Evolutionary conservation across 2,329 filamentous ascomycete genomes (phyloP).

Genomic region (Helminthosporium solani): DNA sequence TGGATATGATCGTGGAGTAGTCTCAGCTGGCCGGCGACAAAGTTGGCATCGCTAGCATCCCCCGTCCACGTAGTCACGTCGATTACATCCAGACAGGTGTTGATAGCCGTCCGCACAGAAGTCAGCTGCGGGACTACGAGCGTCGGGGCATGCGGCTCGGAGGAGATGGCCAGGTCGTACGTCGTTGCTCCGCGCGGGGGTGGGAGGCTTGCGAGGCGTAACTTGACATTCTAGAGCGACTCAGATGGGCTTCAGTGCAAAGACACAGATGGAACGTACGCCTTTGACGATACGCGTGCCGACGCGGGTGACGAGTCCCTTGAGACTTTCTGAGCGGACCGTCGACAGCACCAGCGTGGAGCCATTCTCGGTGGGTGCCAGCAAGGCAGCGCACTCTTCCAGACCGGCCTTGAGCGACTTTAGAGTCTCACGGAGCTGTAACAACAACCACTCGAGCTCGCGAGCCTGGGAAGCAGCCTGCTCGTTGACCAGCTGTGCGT

Average conservation of each 20-base stretch:
- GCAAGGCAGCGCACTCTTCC: slow-evolving; percentile 82
- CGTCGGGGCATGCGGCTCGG: slow-evolving; percentile 55
- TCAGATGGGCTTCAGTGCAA: slow-evolving; percentile 2
- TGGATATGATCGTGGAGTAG: slow-evolving; percentile 61
- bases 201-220: slow-evolving; percentile 70
- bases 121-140: slow-evolving; percentile 69
- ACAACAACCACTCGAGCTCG: slow-evolving; percentile 66
- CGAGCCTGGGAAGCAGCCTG: slow-evolving; percentile 56
- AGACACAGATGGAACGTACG: slow-evolving; percentile 51
- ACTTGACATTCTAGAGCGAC: slow-evolving; percentile 65
- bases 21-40: slow-evolving; percentile 60
- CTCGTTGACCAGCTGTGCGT: slow-evolving; percentile 52
- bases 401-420: slow-evolving; percentile 68
- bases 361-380: slow-evolving; percentile 80
- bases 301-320: slow-evolving; percentile 86
- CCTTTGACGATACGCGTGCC: slow-evolving; percentile 91
- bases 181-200: slow-evolving; percentile 53
- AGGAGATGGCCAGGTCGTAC: slow-evolving; percentile 56
- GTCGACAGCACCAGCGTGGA: slow-evolving; percentile 89
- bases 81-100: slow-evolving; percentile 79
- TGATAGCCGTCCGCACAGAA: slow-evolving; percentile 73
- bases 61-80: slow-evolving; percentile 73
- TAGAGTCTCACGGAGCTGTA: slow-evolving; percentile 61
- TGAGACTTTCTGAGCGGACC: slow-evolving; percentile 81
- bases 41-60: slow-evolving; percentile 59